phyloP scores from a whole-genome alignment of 1,284 basidiomycete genomes.

The Ganoderma lingzhi region DNA sequence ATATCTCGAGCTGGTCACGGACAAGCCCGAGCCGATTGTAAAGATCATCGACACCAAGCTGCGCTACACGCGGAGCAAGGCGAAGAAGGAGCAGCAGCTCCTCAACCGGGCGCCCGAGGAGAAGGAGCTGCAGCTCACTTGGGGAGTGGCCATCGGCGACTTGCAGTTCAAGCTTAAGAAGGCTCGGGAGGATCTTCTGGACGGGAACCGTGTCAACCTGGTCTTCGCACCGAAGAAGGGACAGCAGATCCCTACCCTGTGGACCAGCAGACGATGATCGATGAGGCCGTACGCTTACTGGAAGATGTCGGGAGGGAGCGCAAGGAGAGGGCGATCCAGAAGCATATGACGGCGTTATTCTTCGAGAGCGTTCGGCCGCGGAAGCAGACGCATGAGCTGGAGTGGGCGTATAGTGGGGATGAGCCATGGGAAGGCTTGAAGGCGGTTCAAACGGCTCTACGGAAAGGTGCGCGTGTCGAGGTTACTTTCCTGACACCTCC shows the following conservation, averaged over 20 bases:
- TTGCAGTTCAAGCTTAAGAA: conserved; percentile 73
- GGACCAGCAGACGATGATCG: conserved; percentile 36
- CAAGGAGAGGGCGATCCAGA: conserved; percentile 51
- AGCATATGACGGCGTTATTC: conserved; percentile 50
- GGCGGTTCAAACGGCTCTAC: conserved; percentile 19
- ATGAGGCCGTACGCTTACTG: conserved; percentile 50
- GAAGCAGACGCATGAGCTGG: conserved; percentile 24
- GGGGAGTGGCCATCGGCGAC: conserved; percentile 69
- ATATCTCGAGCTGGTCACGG: conserved; percentile 60
- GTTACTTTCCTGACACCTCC: conserved; percentile 25
- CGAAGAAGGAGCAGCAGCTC: conserved; percentile 42
- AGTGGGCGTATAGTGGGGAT: conserved; percentile 23
- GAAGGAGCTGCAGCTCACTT: conserved; percentile 82
- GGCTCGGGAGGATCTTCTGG: conserved; percentile 63
- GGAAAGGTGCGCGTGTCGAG: conserved; percentile 27
- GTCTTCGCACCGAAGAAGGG: conserved; percentile 60
- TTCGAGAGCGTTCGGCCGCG: conserved; percentile 42
- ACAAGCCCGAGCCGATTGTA: conserved; percentile 58
- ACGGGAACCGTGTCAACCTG: conserved; percentile 66
- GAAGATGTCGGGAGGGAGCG: conserved; percentile 60
- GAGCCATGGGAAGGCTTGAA: conserved; percentile 26
- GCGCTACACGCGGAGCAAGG: conserved; percentile 45
- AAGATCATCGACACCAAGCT: conserved; percentile 54
- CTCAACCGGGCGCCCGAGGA: conserved; percentile 47
- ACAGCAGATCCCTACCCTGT: conserved; percentile 40